A percentile compares a stretch with the other conserved stretches of the same genome.
phyloP scores from a whole-genome alignment of 345 rosid species.

The Nasturtium officinale region DNA sequence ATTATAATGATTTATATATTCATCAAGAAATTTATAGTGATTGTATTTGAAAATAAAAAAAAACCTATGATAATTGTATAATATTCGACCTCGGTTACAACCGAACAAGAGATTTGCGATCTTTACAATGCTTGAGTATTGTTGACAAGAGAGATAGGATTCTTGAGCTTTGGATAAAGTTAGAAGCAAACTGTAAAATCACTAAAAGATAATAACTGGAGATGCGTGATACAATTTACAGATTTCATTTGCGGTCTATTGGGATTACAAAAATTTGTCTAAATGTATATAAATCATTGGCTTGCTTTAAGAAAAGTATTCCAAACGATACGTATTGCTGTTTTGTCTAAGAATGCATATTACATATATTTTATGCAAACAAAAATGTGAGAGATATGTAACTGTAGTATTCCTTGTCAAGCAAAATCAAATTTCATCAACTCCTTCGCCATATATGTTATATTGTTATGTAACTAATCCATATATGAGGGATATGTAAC shows the following conservation, averaged over 20 bases:
- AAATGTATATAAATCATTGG: too few species aligned
- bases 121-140: background rate
- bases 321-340: too few species aligned
- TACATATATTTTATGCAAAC: too few species aligned
- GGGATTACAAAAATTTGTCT: too few species aligned
- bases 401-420: background rate
- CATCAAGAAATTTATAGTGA: too few species aligned
- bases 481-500: too few species aligned
- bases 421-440: background rate
- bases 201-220: background rate
- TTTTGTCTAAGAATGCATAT: too few species aligned
- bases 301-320: background rate
- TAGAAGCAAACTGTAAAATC: background rate
- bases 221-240: background rate
- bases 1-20: background rate
- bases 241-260: background rate
- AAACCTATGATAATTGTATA: background rate
- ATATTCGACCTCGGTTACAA: background rate
- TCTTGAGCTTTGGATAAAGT: background rate
- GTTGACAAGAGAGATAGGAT: background rate
- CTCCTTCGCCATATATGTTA: constrained; percentile 7
- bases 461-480: too few species aligned
- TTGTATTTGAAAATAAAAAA: too few species aligned
- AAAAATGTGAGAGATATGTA: background rate
- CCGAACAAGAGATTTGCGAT: background rate